A percentile compares a stretch with the other conserved stretches of the same genome.
Evolutionary conservation across 352 stramenopile species (phyloP).

Genomic region (Pelagophyceae sp.): DNA sequence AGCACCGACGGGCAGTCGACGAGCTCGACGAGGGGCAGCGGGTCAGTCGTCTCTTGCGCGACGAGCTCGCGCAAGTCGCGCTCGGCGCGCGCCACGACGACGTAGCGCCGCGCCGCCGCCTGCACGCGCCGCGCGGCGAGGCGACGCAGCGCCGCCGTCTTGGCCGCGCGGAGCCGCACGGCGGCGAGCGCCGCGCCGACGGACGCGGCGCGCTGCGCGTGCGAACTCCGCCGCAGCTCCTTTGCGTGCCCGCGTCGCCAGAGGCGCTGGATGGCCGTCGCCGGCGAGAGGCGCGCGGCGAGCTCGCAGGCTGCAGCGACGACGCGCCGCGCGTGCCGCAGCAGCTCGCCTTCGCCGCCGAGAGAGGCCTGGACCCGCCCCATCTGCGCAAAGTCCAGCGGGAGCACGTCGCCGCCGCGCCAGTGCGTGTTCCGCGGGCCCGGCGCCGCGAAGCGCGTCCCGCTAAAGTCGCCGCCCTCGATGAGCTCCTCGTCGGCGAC

Average conservation of each 20-base stretch:
- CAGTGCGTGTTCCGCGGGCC: neutral
- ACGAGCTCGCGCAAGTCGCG: neutral
- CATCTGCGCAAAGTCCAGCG: neutral
- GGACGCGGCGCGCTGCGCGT: neutral
- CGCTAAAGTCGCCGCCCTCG: neutral
- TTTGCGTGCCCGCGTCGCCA: neutral
- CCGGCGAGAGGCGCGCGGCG: neutral
- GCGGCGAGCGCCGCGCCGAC: neutral
- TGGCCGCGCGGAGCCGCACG: neutral
- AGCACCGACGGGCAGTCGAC: neutral
- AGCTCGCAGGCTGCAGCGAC: neutral
- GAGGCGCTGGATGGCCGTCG: neutral
- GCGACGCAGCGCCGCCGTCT: neutral
- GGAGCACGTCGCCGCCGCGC: neutral
- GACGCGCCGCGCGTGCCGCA: neutral
- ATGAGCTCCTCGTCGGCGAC: conserved; percentile 10
- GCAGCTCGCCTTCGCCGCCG: neutral
- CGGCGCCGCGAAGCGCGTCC: neutral
- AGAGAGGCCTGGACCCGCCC: neutral
- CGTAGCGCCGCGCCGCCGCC: neutral
- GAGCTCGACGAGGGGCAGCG: neutral
- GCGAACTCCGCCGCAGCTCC: neutral
- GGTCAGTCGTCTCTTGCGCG: neutral
- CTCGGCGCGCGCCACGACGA: neutral
- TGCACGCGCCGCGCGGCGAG: neutral